phyloP scores from a whole-genome alignment of 192 early-diverging fungal species.

The Backusella tarrabulga region DNA sequence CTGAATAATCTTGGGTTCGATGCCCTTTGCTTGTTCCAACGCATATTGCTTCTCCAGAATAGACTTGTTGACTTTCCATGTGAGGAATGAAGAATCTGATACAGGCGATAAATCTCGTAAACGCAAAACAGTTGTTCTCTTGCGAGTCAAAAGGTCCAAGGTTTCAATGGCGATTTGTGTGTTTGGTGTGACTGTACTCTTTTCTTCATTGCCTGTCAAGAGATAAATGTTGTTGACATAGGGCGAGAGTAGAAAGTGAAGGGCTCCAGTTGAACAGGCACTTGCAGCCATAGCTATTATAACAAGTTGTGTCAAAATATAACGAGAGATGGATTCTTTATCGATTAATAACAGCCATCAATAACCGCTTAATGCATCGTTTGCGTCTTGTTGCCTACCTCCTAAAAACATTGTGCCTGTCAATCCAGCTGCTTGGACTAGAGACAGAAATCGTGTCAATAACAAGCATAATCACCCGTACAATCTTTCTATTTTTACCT shows the following conservation, averaged over 20 bases:
- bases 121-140: constrained; percentile 16
- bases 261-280: constrained; percentile 33
- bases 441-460: not conserved
- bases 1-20: constrained; percentile 11
- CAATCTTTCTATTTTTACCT: constrained; percentile 10
- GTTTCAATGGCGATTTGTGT: constrained; percentile 32
- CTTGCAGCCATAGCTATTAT: constrained; percentile 31
- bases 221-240: constrained; percentile 32
- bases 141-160: constrained; percentile 27
- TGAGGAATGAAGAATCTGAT: constrained; percentile 12
- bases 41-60: not conserved
- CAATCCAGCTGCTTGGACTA: constrained; percentile 33
- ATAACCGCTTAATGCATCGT: not conserved
- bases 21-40: constrained; percentile 10
- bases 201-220: not conserved
- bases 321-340: constrained; percentile 30
- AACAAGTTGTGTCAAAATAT: constrained; percentile 21
- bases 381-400: constrained; percentile 18
- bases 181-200: constrained; percentile 27
- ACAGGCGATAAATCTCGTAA: constrained; percentile 20
- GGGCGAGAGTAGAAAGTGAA: constrained; percentile 36
- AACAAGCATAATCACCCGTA: too few relatives aligned
- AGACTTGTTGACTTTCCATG: constrained; percentile 28
- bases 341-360: not conserved
- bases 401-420: constrained; percentile 35